A percentile compares a stretch with the other conserved stretches of the same genome.
Conservation (phyloP, 1,139 yeast genomes). For the Hanseniaspora gamundiae region DNA sequence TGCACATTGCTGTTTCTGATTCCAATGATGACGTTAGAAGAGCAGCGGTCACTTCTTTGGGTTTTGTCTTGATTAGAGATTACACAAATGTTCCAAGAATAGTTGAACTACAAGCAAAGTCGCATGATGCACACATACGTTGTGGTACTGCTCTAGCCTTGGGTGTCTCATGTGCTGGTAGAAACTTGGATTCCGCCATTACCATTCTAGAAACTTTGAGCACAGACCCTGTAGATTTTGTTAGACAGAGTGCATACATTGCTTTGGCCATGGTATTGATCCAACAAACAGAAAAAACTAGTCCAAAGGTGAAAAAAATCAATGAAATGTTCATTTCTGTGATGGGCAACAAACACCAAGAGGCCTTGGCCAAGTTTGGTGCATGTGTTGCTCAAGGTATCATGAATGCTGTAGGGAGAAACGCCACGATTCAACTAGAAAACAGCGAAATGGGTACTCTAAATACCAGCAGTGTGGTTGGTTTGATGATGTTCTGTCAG, state of each 20-base stretch:
- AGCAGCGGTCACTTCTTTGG: constrained; percentile 89
- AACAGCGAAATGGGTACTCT: constrained; percentile 84
- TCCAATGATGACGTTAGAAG: constrained; percentile 95
- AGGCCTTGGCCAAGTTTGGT: constrained; percentile 94
- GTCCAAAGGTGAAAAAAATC: constrained; percentile 68
- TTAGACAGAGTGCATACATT: constrained; percentile 93
- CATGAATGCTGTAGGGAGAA: constrained; percentile 97
- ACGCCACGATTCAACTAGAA: constrained; percentile 87
- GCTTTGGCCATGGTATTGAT: constrained; percentile 87
- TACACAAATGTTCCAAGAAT: constrained; percentile 91
- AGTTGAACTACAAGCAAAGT: constrained; percentile 83
- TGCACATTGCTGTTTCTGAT: constrained; percentile 93
- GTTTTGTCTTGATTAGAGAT: constrained; percentile 82
- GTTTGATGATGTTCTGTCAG: constrained; percentile 79
- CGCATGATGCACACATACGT: constrained; percentile 96
- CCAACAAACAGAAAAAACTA: constrained; percentile 81
- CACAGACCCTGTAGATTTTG: constrained; percentile 92
- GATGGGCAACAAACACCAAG: constrained; percentile 81
- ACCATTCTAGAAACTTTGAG: constrained; percentile 88
- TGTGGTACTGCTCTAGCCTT: constrained; percentile 97
- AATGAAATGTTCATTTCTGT: constrained; percentile 67
- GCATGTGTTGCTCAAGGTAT: constrained; percentile 97
- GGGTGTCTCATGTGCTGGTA: constrained; percentile 95
- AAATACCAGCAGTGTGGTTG: constrained; percentile 84
- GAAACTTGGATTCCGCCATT: constrained; percentile 77